These are phyloP conservation scores for Candida tropicalis DNA, from an alignment of 1,139 yeast genomes.

Conservation along the genomic window DNA sequence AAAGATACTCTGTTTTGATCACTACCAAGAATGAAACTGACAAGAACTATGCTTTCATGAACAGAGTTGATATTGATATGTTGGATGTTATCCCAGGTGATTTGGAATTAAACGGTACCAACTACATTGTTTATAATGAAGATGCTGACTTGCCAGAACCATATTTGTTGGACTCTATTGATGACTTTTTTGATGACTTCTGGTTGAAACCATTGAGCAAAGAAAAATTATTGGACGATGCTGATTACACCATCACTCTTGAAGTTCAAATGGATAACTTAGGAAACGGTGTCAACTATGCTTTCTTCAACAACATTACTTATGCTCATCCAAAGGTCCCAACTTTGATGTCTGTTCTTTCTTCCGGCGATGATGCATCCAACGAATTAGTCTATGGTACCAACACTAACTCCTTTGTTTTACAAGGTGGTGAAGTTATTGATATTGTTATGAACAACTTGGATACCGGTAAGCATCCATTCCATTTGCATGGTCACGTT, in stretches of 20 bases:
- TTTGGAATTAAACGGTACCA: conserved; percentile 55
- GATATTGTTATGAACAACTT: conserved; percentile 72
- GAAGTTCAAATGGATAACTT: conserved; percentile 68
- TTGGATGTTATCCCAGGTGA: conserved; percentile 62
- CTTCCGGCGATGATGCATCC: conserved; percentile 49
- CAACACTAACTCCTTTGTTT: conserved; percentile 63
- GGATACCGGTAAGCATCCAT: conserved; percentile 91
- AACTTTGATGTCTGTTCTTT: conserved; percentile 58
- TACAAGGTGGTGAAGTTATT: conserved; percentile 63
- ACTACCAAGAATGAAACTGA: conserved; percentile 49
- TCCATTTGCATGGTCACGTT: conserved; percentile 87
- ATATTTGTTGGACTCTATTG: conserved; percentile 26
- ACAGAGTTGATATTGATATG: conserved; percentile 64
- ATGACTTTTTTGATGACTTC: conserved; percentile 57
- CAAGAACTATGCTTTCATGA: conserved; percentile 63
- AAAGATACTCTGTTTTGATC: conserved; percentile 65
- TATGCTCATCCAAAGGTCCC: conserved; percentile 69
- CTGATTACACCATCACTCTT: conserved; percentile 61
- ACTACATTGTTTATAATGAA: conserved; percentile 53
- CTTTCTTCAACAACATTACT: conserved; percentile 71
- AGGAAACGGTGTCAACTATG: conserved; percentile 74
- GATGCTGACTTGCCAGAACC: conserved; percentile 26
- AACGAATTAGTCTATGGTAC: conserved; percentile 63
- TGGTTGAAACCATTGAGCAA: conserved; percentile 48
- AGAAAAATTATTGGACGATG: conserved; percentile 50